Percentiles rank a stretch among this genome's conserved stretches.
phyloP scores from a whole-genome alignment of 768 basidiomycete species.

The Lentinula detonsa region DNA sequence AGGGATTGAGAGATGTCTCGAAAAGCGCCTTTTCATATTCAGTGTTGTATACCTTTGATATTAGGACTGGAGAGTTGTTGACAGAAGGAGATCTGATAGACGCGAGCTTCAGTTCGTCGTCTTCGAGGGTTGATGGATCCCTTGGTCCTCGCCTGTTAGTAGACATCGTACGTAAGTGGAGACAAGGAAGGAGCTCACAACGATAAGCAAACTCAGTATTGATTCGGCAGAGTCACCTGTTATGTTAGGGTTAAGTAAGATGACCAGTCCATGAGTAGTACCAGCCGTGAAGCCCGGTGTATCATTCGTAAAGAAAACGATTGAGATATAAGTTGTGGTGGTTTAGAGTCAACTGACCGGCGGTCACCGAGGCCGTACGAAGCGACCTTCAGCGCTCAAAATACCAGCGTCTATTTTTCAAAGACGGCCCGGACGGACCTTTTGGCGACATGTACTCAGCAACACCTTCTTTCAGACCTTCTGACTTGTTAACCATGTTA shows the following conservation, averaged over 20 bases:
- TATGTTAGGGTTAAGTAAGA: no score
- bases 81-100: neutral
- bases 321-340: no score
- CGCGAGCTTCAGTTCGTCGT: neutral
- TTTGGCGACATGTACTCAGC: no score
- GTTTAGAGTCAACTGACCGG: no score
- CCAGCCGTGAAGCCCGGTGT: no score
- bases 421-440: no score
- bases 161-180: neutral
- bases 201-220: neutral
- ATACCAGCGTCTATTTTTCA: no score
- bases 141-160: neutral
- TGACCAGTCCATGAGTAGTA: no score
- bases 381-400: no score
- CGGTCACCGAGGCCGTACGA: no score
- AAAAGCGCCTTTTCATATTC: conserved; percentile 1
- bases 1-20: neutral
- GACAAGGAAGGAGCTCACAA: neutral
- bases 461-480: neutral
- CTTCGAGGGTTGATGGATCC: neutral
- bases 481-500: neutral
- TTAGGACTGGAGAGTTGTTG: neutral
- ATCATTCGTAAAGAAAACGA: no score
- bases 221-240: neutral
- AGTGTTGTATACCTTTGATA: conserved; percentile 2